Conservation (phyloP, 2,329 filamentous ascomycete genomes). For the Orbilia quercus region DNA sequence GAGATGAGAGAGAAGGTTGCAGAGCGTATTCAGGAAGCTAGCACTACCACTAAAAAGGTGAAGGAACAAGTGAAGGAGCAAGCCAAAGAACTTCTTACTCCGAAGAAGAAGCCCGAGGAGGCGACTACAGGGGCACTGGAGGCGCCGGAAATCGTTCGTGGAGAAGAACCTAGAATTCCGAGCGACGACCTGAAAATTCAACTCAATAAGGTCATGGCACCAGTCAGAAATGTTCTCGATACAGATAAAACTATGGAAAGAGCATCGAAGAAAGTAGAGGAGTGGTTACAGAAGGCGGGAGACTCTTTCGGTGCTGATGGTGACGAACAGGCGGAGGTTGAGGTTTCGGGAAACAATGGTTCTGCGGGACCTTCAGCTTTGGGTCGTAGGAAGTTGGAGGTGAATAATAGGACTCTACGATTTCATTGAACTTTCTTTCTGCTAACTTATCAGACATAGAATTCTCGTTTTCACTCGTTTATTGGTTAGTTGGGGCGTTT, state of each 20-base stretch:
- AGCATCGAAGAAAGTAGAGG: constrained; percentile 48
- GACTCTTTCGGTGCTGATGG: constrained; percentile 34
- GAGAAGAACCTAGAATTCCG: constrained; percentile 2
- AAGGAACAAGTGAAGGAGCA: constrained; percentile 26
- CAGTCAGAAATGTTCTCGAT: constrained; percentile 32
- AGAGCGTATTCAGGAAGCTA: constrained; percentile 40
- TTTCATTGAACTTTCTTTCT: background rate
- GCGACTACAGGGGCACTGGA: constrained; percentile 9
- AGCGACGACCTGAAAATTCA: constrained; percentile 44
- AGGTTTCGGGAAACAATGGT: too few species aligned
- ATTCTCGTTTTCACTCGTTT: too few species aligned
- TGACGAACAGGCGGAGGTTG: constrained; percentile 19
- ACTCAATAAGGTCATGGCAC: constrained; percentile 40
- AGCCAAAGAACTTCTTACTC: constrained; percentile 21
- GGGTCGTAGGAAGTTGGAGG: background rate
- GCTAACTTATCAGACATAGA: background rate
- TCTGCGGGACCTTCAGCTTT: background rate
- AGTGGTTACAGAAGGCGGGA: constrained; percentile 43
- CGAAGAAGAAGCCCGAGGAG: constrained; percentile 26
- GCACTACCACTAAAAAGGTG: constrained; percentile 31
- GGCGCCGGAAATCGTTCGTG: background rate
- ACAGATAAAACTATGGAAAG: constrained; percentile 39
- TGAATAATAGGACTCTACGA: background rate
- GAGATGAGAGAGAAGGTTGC: constrained; percentile 43
- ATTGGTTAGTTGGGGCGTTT: too few species aligned